Base-by-base conservation (phyloP, 2,329 filamentous ascomycete species). In the Aureobasidium zeae region DNA sequence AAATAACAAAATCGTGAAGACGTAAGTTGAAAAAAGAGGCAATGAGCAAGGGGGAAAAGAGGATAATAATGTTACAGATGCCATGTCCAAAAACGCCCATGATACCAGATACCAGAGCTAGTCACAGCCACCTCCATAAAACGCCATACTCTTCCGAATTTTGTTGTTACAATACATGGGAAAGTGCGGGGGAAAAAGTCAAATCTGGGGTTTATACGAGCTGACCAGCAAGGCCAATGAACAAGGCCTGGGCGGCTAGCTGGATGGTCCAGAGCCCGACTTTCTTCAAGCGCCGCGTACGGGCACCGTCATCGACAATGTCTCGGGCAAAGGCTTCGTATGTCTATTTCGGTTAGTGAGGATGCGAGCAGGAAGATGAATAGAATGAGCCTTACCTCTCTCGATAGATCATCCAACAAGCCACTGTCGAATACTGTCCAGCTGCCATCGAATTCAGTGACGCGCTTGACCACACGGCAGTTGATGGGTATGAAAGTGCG, bases 261-360 rank as follows among this genome's bases (percentile, higher is more conserved):
- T 89, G 88, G 45, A 96, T 72, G 3, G 87, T 94, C 91, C 91
- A 98, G 56, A 96, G 81, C 22, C 91, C 91, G 20, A 94, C 91
- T 65, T 96, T 94, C 62, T 88, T 94, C 59, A 98, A 82, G 32
- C 91, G 75, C 38, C 89, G 74, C 53, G 86, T 82, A 41, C 87
- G 79, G 52, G 83, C 85, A 61, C 94, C 83, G 55, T 95, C 83
- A 55, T 96, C 86, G 50, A 87, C 81, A 22, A 98, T 86, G 61
- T 95, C 86, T 50, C 79, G 78, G 26, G 87, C 87, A 64, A 98
- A 96, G 0, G 91, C 91, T 55, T 89, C 79, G 61, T 98, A 98
- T 41, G 87, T 87, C 73, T 77, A 41, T 31, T 13, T 20, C 8
- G 6, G 21, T 51, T 35, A 52, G 45, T 26, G n/a, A n/a, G n/a